Evolutionary conservation across 2,329 filamentous ascomycete genomes (phyloP).

Genomic region (Talaromyces marneffei): DNA sequence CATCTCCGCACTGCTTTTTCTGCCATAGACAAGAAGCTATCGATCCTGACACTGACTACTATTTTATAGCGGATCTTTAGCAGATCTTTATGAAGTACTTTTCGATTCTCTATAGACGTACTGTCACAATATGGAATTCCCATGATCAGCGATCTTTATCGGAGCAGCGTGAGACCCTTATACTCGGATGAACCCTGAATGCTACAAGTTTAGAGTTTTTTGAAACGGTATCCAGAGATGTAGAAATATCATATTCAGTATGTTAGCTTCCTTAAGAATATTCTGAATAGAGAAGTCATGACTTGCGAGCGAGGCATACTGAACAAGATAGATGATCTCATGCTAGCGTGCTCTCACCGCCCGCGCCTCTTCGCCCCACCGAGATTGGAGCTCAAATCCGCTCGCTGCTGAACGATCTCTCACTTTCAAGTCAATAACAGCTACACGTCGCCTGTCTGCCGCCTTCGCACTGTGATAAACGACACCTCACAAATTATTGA

Average conservation of each 20-base stretch:
- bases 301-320: background rate
- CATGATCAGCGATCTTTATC: background rate
- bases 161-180: background rate
- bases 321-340: background rate
- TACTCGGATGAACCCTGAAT: background rate
- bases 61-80: background rate
- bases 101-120: background rate
- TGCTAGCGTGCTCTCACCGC: background rate
- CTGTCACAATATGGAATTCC: background rate
- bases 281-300: background rate
- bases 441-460: background rate
- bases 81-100: background rate
- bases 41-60: background rate
- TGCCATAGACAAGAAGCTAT: background rate
- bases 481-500: background rate
- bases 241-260: no score
- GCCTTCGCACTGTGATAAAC: background rate
- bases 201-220: background rate
- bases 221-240: no score
- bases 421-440: background rate
- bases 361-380: constrained; percentile 1
- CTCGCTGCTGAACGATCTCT: background rate
- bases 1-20: background rate
- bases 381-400: constrained; percentile 14
- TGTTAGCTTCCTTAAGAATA: no score